These are phyloP conservation scores for Prunus fruticosa DNA, from an alignment of 306 rosid species.

Conservation along the genomic window DNA sequence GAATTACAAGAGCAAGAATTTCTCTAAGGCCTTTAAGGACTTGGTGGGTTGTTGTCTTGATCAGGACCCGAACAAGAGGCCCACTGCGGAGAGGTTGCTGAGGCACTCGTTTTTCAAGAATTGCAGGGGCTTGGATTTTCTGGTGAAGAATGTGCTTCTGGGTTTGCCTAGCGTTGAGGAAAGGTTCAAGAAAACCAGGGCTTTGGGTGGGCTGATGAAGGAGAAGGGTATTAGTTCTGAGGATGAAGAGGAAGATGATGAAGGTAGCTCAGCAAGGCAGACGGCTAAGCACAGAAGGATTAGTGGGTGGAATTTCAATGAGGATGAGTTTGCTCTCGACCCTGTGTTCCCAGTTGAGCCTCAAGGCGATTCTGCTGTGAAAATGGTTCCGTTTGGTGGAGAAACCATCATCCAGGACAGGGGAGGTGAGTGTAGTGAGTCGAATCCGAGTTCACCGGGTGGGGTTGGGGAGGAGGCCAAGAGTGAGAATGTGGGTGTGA, in stretches of 20 bases:
- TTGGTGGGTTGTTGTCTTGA: constrained; percentile 59
- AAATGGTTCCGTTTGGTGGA: constrained; percentile 31
- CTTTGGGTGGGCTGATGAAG: background rate
- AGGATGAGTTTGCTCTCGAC: constrained; percentile 50
- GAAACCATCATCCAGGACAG: constrained; percentile 23
- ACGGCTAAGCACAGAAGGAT: constrained; percentile 37
- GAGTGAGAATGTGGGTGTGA: background rate
- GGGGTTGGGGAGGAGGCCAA: background rate
- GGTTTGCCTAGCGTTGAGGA: constrained; percentile 54
- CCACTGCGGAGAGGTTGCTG: constrained; percentile 44
- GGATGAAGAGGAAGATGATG: constrained; percentile 10
- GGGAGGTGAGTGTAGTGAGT: constrained; percentile 13
- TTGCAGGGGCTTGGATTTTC: constrained; percentile 35
- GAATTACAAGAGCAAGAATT: constrained; percentile 31
- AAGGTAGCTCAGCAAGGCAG: background rate
- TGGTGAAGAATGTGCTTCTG: constrained; percentile 50
- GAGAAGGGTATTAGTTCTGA: background rate
- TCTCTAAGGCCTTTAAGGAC: constrained; percentile 57
- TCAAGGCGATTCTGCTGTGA: background rate
- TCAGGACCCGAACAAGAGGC: constrained; percentile 53
- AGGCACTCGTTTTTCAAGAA: constrained; percentile 54
- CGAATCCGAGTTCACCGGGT: constrained; percentile 3
- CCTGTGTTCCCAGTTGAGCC: constrained; percentile 42
- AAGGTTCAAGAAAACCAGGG: constrained; percentile 27
- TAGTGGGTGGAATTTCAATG: constrained; percentile 69